Base-by-base conservation (phyloP, 176 grass and related monocot species). In the Calamus simplicifolius region DNA sequence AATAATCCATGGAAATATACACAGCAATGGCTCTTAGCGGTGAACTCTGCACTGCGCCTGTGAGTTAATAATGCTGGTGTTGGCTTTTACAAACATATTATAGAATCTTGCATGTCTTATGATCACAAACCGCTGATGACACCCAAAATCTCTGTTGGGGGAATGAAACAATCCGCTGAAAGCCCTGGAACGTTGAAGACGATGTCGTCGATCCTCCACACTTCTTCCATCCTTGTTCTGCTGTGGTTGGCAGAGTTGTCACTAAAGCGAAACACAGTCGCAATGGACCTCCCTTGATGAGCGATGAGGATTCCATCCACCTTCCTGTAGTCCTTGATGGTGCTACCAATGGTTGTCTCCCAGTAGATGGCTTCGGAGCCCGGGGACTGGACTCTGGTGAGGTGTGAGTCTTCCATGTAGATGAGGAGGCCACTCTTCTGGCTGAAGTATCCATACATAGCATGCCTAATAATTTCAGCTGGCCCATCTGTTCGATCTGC, bases 401-500 rank as follows among this genome's bases (percentile, higher is more conserved):
- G 67, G 18, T 72, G 79, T 1, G 79, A 77, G 55, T 82, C 79
- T 53, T 82, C 79, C 10, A 82, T 21, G 31, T 82, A 73, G 18
- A 76, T 23, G 0, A 82, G 72, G 15, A 82, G 64, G 28, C 79
- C 79, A 6, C 69, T 82, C 30, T 64, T 73, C 50, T 76, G 73
- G 67, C 72, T 82, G 54, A 82, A 82, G 67, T 77, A 82, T 51
- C 77, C 77, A 2, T 80, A 73, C 27, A 80, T 27, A 16, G 73
- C 73, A 29, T 82, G 79, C 4, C 69, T 63, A 58, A 82, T 77
- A 12, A 76, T 63, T 53, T 82, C 79, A 2, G 67, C 69, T 16
- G 79, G 35, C 16, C 73, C 67, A 1, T 76, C 73, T 19, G 69
- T 76, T 31, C 67, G 30, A 55, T 70, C 55, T 25, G 50, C 70